These are phyloP conservation scores for Pyrenula massariospora DNA, from an alignment of 495 filamentous ascomycete species.

Conservation along the genomic window DNA sequence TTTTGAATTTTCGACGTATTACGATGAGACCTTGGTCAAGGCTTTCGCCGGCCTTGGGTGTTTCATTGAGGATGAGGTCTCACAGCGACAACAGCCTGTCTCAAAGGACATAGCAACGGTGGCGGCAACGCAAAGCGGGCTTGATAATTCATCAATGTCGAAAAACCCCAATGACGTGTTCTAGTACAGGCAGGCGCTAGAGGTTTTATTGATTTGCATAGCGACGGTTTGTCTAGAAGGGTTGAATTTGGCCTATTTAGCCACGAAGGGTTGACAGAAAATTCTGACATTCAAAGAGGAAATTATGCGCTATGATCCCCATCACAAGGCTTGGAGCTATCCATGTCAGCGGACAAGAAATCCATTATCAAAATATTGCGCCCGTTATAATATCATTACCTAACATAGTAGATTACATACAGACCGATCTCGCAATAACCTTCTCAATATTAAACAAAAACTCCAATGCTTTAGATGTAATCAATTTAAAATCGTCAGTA, in stretches of 20 bases:
- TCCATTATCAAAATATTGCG: no score
- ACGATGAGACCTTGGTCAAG: conserved; percentile 66
- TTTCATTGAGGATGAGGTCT: conserved; percentile 69
- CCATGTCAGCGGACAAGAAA: no score
- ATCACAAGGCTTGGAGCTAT: no score
- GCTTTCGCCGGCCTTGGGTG: conserved; percentile 83
- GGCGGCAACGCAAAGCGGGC: conserved; percentile 20
- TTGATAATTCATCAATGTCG: conserved; percentile 14
- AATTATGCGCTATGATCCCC: no score
- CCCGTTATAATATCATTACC: no score
- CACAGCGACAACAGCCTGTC: conserved; percentile 21
- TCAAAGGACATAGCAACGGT: conserved; percentile 8
- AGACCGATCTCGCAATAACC: no score
- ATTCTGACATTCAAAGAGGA: no score
- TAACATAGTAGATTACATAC: no score
- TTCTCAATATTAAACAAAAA: no score
- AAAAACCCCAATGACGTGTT: conserved; percentile 8
- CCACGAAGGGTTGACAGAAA: no score
- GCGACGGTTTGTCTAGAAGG: conserved; percentile 28
- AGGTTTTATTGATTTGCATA: conserved; percentile 23
- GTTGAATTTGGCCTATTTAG: conserved; percentile 17
- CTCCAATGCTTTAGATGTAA: no score
- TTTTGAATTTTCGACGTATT: conserved; percentile 72
- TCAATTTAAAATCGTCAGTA: no score
- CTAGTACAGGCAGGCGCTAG: conserved; percentile 4